Conservation (phyloP, 1,284 basidiomycete genomes). For the Leccinum angustisporum region DNA sequence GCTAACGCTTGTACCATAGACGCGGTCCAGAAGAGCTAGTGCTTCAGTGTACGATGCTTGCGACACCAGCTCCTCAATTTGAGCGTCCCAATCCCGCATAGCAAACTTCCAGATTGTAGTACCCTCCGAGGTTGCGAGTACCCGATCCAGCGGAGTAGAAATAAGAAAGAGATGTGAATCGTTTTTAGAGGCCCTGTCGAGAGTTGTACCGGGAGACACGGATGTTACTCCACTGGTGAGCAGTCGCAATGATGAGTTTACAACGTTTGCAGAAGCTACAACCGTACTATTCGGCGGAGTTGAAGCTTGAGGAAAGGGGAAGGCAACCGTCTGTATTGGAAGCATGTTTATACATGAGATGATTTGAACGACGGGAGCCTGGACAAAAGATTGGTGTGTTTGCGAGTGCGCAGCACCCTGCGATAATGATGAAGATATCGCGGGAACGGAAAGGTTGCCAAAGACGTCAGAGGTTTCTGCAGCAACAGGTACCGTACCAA, state of each 20-base stretch:
- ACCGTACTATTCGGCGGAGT: conserved; percentile 27
- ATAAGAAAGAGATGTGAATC: conserved; percentile 62
- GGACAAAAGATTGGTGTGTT: conserved; percentile 37
- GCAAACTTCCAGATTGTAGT: conserved; percentile 76
- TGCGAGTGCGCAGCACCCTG: conserved; percentile 24
- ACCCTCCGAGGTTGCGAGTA: conserved; percentile 61
- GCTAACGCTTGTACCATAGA: conserved; percentile 40
- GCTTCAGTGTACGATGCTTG: conserved; percentile 79
- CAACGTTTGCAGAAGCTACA: conserved; percentile 21
- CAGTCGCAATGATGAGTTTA: conserved; percentile 53
- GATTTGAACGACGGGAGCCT: conserved; percentile 71
- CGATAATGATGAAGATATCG: conserved; percentile 23
- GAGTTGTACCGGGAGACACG: conserved; percentile 44
- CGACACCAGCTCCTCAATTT: conserved; percentile 83
- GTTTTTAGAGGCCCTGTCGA: background rate
- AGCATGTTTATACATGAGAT: conserved; percentile 73
- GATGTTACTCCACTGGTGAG: conserved; percentile 40
- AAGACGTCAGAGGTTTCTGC: conserved; percentile 18
- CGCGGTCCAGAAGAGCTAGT: conserved; percentile 70
- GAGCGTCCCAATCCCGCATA: conserved; percentile 75
- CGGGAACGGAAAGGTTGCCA: conserved; percentile 27
- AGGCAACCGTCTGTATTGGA: conserved; percentile 61
- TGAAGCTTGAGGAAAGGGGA: conserved; percentile 52
- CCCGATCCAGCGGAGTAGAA: conserved; percentile 73
- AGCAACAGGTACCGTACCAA: conserved; percentile 53